Percentiles rank a stretch among this genome's conserved stretches.
Evolutionary conservation across 495 filamentous ascomycete genomes (phyloP).

Genomic region (Chaetomidium leptoderma): DNA sequence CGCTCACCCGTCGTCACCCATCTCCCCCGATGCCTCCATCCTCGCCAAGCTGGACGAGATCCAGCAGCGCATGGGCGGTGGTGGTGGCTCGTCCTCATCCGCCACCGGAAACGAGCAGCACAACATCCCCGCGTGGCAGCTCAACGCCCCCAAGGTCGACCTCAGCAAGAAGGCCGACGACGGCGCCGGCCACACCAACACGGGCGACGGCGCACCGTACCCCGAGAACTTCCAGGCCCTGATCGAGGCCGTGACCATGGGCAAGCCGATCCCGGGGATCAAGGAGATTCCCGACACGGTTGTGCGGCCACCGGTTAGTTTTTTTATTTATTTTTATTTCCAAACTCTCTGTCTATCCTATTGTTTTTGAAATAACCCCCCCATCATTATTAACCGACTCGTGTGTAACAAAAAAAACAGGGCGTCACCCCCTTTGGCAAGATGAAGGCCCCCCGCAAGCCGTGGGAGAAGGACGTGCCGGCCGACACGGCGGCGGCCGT

Average conservation of each 20-base stretch:
- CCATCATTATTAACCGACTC: neutral
- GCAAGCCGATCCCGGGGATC: conserved; percentile 83
- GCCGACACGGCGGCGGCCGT: neutral
- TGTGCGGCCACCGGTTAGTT: conserved; percentile 51
- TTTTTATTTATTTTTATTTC: neutral
- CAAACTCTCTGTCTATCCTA: neutral
- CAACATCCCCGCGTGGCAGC: conserved; percentile 42
- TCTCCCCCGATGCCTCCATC: conserved; percentile 22
- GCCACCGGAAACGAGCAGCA: too few species aligned
- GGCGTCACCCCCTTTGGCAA: conserved; percentile 33
- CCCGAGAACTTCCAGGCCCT: conserved; percentile 85
- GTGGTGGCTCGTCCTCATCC: neutral
- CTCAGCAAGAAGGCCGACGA: conserved; percentile 35
- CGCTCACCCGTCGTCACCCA: conserved; percentile 4
- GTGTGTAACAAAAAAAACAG: conserved; percentile 10
- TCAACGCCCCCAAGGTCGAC: conserved; percentile 41
- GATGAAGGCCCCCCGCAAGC: conserved; percentile 35
- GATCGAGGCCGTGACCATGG: conserved; percentile 79
- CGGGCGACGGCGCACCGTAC: conserved; percentile 56
- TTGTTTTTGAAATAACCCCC: neutral
- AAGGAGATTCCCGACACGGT: conserved; percentile 82
- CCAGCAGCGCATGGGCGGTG: conserved; percentile 23
- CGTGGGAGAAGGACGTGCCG: conserved; percentile 34
- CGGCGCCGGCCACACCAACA: conserved; percentile 18
- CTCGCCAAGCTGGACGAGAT: conserved; percentile 28